Evolutionary conservation across 768 basidiomycete species (phyloP), one percentile per base, ranked within the genome.

Genomic region (Lactarius trivialis): DNA sequence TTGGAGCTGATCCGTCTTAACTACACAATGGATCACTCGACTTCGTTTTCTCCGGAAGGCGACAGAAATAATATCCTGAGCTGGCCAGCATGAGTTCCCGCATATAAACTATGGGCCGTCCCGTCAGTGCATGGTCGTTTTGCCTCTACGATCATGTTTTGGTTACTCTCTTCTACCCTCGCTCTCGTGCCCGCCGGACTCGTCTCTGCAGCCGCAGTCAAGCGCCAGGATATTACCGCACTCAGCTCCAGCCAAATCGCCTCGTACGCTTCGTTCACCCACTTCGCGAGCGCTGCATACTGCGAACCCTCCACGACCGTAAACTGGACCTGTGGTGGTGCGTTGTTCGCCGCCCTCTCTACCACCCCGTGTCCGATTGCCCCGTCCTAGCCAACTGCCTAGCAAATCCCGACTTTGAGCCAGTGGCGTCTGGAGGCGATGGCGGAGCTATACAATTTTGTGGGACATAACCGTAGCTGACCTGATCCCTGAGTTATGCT

Each of bases 341-440:
- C n/a, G 70, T 60, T 19, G 14, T 17, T 24, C 2, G 21, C 14
- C 2, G 15, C 21, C 19, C 33, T 9, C 4, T 15, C 19, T 15
- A 6, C 32, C 14, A 8, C 26, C 8, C n/a, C 12, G 43, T 12
- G 19, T 39, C 36, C 53, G 32, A 55, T 26, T 53, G 15, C 4
- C 4, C 8, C 48, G 26, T 30, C 12, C 12, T 33, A 81, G 79
- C 71, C 15, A 76, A 80, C 67, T 84, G 82, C 67, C 49, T 75
- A 1, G 81, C 78, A 4, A 82, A 79, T 66, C 70, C 79, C 4
- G 60, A 64, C n/a, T 84, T 85, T 61, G 54, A 74, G 33, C 80
- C 82, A 0, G 70, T 77, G 28, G 81, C 78, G 4, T 73, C 78
- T 12, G 82, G 82, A 11, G 82, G 82, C 6, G 70, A 82, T 52